These are phyloP conservation scores for Rosellinia necatrix DNA, from an alignment of 2,329 filamentous ascomycete genomes.

Conservation along the genomic window DNA sequence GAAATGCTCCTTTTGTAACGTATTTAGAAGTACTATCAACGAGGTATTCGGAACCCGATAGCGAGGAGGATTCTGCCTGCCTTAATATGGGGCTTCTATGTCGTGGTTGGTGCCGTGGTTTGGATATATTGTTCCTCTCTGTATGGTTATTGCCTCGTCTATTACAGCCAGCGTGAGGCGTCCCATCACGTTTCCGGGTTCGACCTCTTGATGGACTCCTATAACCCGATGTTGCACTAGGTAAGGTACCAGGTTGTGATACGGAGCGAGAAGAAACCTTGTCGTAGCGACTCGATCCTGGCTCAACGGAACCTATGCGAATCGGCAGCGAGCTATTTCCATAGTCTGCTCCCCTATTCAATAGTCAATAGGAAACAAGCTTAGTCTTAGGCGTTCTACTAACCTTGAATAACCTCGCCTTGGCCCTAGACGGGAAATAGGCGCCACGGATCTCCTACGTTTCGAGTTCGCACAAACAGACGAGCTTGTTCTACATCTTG, in stretches of 20 bases:
- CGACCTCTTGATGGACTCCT: conserved; percentile 17
- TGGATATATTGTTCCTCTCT: conserved; percentile 1
- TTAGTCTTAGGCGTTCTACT: background rate
- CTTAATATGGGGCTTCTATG: background rate
- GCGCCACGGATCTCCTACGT: conserved; percentile 23
- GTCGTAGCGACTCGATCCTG: background rate
- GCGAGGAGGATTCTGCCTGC: background rate
- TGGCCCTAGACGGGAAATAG: background rate
- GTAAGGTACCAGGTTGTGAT: background rate
- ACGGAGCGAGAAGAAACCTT: background rate
- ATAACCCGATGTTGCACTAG: background rate
- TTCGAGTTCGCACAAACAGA: conserved; percentile 25
- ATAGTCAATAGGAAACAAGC: background rate
- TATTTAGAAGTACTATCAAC: conserved; percentile 18
- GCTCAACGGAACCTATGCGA: conserved; percentile 5
- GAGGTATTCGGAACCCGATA: background rate
- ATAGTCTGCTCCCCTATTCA: background rate
- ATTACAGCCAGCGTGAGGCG: background rate
- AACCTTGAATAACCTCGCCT: conserved; percentile 4
- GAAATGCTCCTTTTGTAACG: conserved; percentile 37
- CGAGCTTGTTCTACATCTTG: conserved; percentile 7
- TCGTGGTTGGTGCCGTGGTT: background rate
- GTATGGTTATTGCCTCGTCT: background rate
- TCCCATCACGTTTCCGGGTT: conserved; percentile 17
- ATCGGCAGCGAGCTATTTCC: background rate